Conservation (phyloP, 23 red algal genomes). For the Agarophyton chilense region DNA sequence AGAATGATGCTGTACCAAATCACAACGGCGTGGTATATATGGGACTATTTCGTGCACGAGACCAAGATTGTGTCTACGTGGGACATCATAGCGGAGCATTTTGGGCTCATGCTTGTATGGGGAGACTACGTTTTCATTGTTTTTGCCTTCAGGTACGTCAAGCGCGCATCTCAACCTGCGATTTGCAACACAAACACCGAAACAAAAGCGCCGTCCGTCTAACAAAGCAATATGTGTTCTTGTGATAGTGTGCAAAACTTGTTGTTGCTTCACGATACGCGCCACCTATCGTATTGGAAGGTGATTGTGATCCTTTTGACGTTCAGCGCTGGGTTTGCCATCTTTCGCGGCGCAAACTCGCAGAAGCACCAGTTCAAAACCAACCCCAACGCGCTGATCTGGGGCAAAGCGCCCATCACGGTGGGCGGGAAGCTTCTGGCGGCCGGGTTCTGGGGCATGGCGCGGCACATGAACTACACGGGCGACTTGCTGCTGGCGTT, state of each 20-base stretch:
- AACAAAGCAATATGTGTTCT: too few relatives aligned
- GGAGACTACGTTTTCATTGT: slow-evolving; percentile 96
- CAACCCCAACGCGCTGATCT: slow-evolving; percentile 71
- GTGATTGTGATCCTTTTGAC: slow-evolving; percentile 3
- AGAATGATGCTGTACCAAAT: slow-evolving; percentile 93
- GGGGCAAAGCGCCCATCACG: slow-evolving; percentile 79
- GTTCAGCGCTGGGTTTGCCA: slow-evolving; percentile 62
- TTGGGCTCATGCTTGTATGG: slow-evolving; percentile 99
- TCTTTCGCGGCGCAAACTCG: slow-evolving; percentile 96
- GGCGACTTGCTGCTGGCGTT: slow-evolving; percentile 91
- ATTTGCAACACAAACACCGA: not conserved
- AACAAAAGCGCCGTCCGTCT: slow-evolving; percentile 4
- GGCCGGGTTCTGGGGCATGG: slow-evolving; percentile 91
- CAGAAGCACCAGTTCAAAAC: slow-evolving; percentile 97
- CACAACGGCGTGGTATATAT: slow-evolving; percentile 80
- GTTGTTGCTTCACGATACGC: slow-evolving; percentile 67
- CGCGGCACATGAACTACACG: slow-evolving; percentile 93
- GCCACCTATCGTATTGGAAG: slow-evolving; percentile 12
- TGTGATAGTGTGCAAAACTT: slow-evolving; percentile 62
- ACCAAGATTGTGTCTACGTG: slow-evolving; percentile 87
- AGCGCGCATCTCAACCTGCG: too few relatives aligned
- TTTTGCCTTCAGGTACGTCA: slow-evolving; percentile 84
- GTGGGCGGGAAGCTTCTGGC: slow-evolving; percentile 86
- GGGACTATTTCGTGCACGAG: slow-evolving; percentile 97
- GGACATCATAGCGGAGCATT: slow-evolving; percentile 99